Base-by-base conservation (phyloP, 2,329 filamentous ascomycete species). In the Ceratocystis ficicola region DNA sequence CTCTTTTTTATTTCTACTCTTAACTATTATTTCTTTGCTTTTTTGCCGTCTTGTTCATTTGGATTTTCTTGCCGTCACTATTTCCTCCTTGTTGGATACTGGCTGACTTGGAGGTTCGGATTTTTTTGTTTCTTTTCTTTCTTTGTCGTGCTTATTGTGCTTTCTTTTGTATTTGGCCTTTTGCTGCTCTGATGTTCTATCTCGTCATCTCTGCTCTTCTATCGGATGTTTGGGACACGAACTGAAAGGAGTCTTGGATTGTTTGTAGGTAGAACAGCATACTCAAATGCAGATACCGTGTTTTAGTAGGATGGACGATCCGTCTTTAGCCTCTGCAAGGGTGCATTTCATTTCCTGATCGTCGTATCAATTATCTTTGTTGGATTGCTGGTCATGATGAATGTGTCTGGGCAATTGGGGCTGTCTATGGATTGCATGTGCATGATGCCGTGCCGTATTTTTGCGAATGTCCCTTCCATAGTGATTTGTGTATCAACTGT, bases 261-360 rank as follows among this genome's bases (percentile, higher is more conserved):
- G 17, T 48, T 48, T 10, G 48, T 22, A 52, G n/a, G 48, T 41
- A 41, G 36, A 12, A 41, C 20, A 25, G 48, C 25, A 52, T 25
- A 52, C n/a, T 52, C 10, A 15, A 41, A 41, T 3, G 36, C 36
- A 12, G 36, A 41, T 41, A 41, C 12, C 20, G n/a, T 52, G 48
- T 25, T 52, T 52, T 52, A 25, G 8, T 22, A 52, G 20, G n/a
- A 52, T 12, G 20, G 8, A 20, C 10, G 46, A 5, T 4, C 12
- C 12, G 10, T 15, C 10, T 41, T 41, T 4, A 15, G 36, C 36
- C 36, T 41, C 36, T 12, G 10, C 3, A 12, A 41, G 10, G 36
- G 10, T 15, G 3, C 30, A 57, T 41, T 41, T 64, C 62, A 46
- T n/a, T 66, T 44, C 30, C 41, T 30, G 44, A 60, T 61, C n/a